Evolutionary conservation across 176 grass and related monocot genomes (phyloP).

Genomic region (Oryza meyeriana): DNA sequence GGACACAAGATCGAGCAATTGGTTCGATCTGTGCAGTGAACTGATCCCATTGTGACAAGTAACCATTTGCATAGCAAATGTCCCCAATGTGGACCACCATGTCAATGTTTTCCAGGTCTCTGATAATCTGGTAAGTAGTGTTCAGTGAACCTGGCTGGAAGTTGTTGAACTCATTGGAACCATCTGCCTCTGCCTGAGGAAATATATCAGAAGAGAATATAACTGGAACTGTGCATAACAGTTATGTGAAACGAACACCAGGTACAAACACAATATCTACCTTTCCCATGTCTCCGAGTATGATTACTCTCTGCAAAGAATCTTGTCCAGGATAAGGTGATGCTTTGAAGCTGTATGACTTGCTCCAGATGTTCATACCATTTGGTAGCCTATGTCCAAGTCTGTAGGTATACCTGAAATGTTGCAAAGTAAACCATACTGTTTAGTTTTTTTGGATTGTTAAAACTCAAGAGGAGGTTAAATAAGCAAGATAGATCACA

Average conservation of each 20-base stretch:
- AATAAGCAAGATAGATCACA: slow-evolving; percentile 4
- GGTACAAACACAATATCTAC: slow-evolving; percentile 34
- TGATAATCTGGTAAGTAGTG: slow-evolving; percentile 73
- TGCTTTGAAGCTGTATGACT: slow-evolving; percentile 70
- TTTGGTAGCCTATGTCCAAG: slow-evolving; percentile 70
- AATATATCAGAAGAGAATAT: background rate
- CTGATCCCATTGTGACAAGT: slow-evolving; percentile 92
- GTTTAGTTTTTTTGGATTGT: background rate
- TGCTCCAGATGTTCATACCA: slow-evolving; percentile 59
- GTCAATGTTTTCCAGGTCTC: slow-evolving; percentile 71
- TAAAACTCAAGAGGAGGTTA: background rate
- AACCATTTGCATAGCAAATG: slow-evolving; percentile 74
- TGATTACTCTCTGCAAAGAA: slow-evolving; percentile 73
- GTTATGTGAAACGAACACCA: background rate
- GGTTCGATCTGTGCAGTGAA: slow-evolving; percentile 79
- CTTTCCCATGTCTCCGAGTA: slow-evolving; percentile 98
- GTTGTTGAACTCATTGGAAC: slow-evolving; percentile 84
- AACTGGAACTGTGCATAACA: background rate
- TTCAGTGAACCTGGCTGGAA: slow-evolving; percentile 80
- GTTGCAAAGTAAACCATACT: background rate
- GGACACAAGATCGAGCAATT: slow-evolving; percentile 63
- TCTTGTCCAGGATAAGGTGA: slow-evolving; percentile 87
- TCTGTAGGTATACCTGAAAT: slow-evolving; percentile 69
- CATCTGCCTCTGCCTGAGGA: slow-evolving; percentile 74
- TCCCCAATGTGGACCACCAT: slow-evolving; percentile 88